Conservation (phyloP, 148 eudicot genomes). For the Nepenthes mirabilis region DNA sequence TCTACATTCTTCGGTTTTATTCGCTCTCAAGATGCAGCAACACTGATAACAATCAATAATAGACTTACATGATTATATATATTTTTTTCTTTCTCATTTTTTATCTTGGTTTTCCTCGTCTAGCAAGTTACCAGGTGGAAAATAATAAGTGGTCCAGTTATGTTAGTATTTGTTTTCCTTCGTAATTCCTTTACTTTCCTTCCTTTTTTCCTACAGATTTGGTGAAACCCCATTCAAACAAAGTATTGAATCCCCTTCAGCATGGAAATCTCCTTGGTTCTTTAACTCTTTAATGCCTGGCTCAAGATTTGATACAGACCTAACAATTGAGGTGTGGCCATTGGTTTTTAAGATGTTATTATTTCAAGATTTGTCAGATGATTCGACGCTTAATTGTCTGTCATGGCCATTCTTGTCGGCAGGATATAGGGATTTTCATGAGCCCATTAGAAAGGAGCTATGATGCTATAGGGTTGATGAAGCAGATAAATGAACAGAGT, state of each 20-base stretch:
- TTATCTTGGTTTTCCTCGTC: too few species aligned
- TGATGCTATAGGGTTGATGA: slow-evolving; percentile 88
- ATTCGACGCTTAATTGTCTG: not conserved
- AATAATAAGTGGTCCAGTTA: too few species aligned
- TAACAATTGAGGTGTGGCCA: slow-evolving; percentile 60
- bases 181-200: not conserved
- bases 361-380: not conserved
- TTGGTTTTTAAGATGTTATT: not conserved
- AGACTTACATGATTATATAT: too few species aligned
- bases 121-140: too few species aligned
- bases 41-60: too few species aligned
- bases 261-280: slow-evolving; percentile 98
- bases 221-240: slow-evolving; percentile 75
- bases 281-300: slow-evolving; percentile 57
- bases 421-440: slow-evolving; percentile 75
- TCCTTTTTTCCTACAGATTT: slow-evolving; percentile 25
- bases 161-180: too few species aligned
- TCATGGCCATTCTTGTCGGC: slow-evolving; percentile 3
- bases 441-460: slow-evolving; percentile 67
- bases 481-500: slow-evolving; percentile 66
- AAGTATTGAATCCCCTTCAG: slow-evolving; percentile 92
- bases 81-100: too few species aligned
- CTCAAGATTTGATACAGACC: slow-evolving; percentile 76
- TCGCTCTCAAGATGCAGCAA: not conserved
- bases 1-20: slow-evolving; percentile 1